Conservation (phyloP, 306 rosid species). For the Dalbergia cultrata region DNA sequence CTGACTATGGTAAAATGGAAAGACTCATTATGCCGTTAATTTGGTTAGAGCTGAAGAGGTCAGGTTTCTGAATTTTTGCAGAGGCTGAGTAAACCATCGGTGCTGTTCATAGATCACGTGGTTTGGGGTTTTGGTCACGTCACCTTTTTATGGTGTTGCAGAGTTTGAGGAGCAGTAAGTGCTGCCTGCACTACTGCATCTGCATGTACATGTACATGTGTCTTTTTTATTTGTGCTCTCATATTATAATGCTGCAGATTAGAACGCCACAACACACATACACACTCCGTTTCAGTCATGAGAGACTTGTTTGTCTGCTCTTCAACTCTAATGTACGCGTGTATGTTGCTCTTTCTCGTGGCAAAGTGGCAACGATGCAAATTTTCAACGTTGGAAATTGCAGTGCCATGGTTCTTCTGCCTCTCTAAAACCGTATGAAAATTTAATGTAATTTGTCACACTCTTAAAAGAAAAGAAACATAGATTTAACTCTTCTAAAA, state of each 20-base stretch:
- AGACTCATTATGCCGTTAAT: too few species aligned
- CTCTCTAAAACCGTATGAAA: not conserved
- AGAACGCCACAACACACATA: too few species aligned
- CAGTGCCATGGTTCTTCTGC: not conserved
- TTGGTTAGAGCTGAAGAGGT: too few species aligned
- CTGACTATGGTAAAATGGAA: too few species aligned
- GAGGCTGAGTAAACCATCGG: too few species aligned
- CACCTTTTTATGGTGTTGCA: not conserved
- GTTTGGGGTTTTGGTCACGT: conserved; percentile 5
- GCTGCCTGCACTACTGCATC: not conserved
- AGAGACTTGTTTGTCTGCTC: not conserved
- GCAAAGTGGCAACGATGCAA: not conserved
- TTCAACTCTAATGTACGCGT: not conserved
- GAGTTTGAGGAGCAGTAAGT: not conserved
- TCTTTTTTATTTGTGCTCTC: too few species aligned
- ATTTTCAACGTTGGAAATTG: conserved; percentile 1
- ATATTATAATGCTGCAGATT: too few species aligned
- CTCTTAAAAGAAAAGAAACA: too few species aligned
- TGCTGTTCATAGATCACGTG: not conserved
- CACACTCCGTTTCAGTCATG: not conserved
- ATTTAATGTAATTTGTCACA: too few species aligned
- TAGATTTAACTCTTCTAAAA: too few species aligned
- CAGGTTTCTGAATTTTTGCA: too few species aligned
- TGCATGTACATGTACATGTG: too few species aligned
- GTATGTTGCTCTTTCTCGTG: not conserved